Evolutionary conservation across 108 stramenopile species (phyloP), one percentile per base, ranked within the genome.

Genomic region (Fragilaria crotonensis): DNA sequence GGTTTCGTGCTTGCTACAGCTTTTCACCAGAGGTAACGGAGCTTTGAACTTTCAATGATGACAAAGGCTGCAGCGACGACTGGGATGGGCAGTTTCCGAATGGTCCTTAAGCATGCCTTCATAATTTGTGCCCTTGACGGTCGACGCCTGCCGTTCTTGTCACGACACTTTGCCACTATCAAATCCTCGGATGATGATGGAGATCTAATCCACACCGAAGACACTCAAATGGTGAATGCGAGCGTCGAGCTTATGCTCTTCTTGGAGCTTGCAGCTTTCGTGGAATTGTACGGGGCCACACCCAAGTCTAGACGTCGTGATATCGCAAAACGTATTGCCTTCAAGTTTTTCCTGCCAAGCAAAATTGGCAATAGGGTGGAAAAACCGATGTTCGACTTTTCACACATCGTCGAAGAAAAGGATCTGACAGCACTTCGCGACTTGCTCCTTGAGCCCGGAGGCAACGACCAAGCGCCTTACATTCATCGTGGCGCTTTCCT

Each of bases 201-300:
- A 5, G 36, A 41, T 7, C 14, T 41, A 41, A 41, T 11, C 36
- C 67, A 64, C 47, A 58, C 60, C 31, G 57, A 52, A 7, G 26
- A 49, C 45, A 70, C 55, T 7, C 60, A 54, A 2, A 58, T 56
- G 60, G 65, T 70, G 64, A 64, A 70, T 25, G 52, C 62, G 14
- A 84, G 72, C 48, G 70, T 72, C 11, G 64, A 77, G 28, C 80
- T 91, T 19, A 83, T 79, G 68, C 58, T 91, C 0, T 91, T 81
- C 54, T 59, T 84, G 30, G 86, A 91, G 57, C 59, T 91, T 29
- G 28, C 71, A 5, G 65, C 78, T 36, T 91, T 81, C 48, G 57
- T 59, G 44, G 78, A 81, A 57, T 41, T 84, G 21, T 75, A 69
- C 52, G 54, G 54, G n/a, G 54, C 73, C 2, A 73, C 78, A 0